A percentile compares a stretch with the other conserved stretches of the same genome.
phyloP scores from a whole-genome alignment of 1,284 basidiomycete genomes.

The Ganoderma resinaceum region DNA sequence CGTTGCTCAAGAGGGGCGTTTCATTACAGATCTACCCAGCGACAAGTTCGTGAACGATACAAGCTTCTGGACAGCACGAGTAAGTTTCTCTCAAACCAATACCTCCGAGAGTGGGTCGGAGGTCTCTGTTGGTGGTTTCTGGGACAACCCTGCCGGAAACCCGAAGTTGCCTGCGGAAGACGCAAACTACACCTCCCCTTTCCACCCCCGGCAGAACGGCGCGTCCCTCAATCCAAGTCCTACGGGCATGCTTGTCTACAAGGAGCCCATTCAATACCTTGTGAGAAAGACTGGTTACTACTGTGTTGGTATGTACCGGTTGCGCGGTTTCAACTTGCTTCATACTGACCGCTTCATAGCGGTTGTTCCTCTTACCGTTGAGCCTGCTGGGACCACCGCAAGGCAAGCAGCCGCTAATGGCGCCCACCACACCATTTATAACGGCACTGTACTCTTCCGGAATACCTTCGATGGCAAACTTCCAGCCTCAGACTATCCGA shows the following conservation, averaged over 20 bases:
- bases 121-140: slow-evolving; percentile 47
- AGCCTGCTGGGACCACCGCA: slow-evolving; percentile 38
- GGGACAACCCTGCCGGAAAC: slow-evolving; percentile 68
- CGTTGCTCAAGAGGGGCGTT: slow-evolving; percentile 76
- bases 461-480: slow-evolving; percentile 92
- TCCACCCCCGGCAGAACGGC: slow-evolving; percentile 39
- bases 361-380: slow-evolving; percentile 83
- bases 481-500: slow-evolving; percentile 96
- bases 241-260: slow-evolving; percentile 58
- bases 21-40: slow-evolving; percentile 80
- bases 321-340: slow-evolving; percentile 19
- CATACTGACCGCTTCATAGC: slow-evolving; percentile 52
- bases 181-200: slow-evolving; percentile 50
- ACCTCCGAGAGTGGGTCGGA: slow-evolving; percentile 27
- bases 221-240: slow-evolving; percentile 53
- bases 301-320: slow-evolving; percentile 78
- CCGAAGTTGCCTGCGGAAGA: slow-evolving; percentile 54
- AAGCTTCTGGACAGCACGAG: slow-evolving; percentile 79
- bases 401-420: slow-evolving; percentile 55
- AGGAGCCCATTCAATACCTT: slow-evolving; percentile 74
- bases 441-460: slow-evolving; percentile 84
- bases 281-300: slow-evolving; percentile 95
- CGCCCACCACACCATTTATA: slow-evolving; percentile 81
- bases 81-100: slow-evolving; percentile 53
- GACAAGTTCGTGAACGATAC: slow-evolving; percentile 72